Conservation (phyloP, 495 filamentous ascomycete genomes). For the Hapsidospora chrysogenum region DNA sequence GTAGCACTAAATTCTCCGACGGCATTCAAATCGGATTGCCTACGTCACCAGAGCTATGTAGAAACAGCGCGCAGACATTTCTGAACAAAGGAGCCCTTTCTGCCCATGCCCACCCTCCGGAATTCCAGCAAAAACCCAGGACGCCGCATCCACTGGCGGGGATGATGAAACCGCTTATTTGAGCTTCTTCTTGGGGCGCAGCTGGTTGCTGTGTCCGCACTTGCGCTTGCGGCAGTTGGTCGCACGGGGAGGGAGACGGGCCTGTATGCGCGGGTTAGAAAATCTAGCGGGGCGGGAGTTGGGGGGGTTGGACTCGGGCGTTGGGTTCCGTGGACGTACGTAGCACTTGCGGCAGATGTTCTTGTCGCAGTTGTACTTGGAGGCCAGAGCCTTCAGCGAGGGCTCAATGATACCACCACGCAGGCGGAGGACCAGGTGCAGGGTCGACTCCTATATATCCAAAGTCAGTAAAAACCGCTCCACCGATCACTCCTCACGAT, state of each 20-base stretch:
- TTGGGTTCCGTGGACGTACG: too few relatives aligned
- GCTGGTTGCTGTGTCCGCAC: slow-evolving; percentile 99
- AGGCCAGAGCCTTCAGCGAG: slow-evolving; percentile 92
- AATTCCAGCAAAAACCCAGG: slow-evolving; percentile 16
- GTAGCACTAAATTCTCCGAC: too few relatives aligned
- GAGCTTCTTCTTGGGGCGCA: slow-evolving; percentile 99
- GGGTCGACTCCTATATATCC: slow-evolving; percentile 71
- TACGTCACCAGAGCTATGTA: background rate
- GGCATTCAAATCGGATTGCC: background rate
- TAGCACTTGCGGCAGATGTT: slow-evolving; percentile 99
- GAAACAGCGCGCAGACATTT: too few relatives aligned
- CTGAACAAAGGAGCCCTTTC: slow-evolving; percentile 7
- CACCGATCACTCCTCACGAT: too few relatives aligned
- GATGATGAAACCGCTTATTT: slow-evolving; percentile 51
- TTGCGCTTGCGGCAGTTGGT: slow-evolving; percentile 99
- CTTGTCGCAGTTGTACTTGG: slow-evolving; percentile 99
- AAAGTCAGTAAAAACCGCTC: too few relatives aligned
- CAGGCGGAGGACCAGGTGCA: slow-evolving; percentile 97
- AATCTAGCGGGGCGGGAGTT: too few relatives aligned
- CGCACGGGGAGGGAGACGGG: slow-evolving; percentile 91
- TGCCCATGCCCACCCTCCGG: slow-evolving; percentile 10
- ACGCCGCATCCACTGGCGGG: slow-evolving; percentile 22
- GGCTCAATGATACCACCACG: slow-evolving; percentile 99
- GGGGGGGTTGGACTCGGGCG: too few relatives aligned
- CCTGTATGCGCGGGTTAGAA: slow-evolving; percentile 25